phyloP scores from a whole-genome alignment of 192 early-diverging fungal species.

The Jimgerdemannia lactiflua region DNA sequence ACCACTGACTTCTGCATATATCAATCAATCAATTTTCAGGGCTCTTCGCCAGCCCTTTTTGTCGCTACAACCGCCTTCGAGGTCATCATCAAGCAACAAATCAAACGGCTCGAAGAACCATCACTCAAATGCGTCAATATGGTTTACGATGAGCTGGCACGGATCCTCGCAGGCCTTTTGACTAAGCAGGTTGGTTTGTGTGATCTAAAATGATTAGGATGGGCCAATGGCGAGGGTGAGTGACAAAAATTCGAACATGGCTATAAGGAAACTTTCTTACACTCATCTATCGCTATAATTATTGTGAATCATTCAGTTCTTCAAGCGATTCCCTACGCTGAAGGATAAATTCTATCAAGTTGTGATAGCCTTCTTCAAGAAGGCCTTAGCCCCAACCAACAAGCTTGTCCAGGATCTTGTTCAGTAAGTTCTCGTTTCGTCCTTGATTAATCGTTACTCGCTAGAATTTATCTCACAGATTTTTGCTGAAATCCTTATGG shows the following conservation, averaged over 20 bases:
- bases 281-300: neutral
- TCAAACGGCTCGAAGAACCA: slow-evolving; percentile 97
- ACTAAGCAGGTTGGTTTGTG: slow-evolving; percentile 68
- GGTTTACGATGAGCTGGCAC: slow-evolving; percentile 97
- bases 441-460: slow-evolving; percentile 10
- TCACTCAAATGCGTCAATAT: slow-evolving; percentile 92
- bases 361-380: slow-evolving; percentile 94
- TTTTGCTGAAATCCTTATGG: neutral
- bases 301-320: slow-evolving; percentile 46
- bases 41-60: slow-evolving; percentile 96
- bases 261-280: no score
- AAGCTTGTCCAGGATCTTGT: slow-evolving; percentile 94
- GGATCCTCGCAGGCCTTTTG: slow-evolving; percentile 91
- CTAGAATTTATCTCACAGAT: slow-evolving; percentile 2
- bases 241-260: no score
- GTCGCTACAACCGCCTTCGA: slow-evolving; percentile 98
- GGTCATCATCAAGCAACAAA: slow-evolving; percentile 98
- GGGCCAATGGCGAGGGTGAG: no score
- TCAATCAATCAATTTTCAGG: slow-evolving; percentile 38
- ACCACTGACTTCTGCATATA: neutral
- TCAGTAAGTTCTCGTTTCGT: slow-evolving; percentile 47
- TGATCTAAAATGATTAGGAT: neutral
- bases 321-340: slow-evolving; percentile 95
- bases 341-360: slow-evolving; percentile 92
- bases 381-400: slow-evolving; percentile 85